Percentiles rank a stretch among this genome's conserved stretches.
Evolutionary conservation across 75 land plant species (phyloP).

Genomic region (Larix kaempferi): DNA sequence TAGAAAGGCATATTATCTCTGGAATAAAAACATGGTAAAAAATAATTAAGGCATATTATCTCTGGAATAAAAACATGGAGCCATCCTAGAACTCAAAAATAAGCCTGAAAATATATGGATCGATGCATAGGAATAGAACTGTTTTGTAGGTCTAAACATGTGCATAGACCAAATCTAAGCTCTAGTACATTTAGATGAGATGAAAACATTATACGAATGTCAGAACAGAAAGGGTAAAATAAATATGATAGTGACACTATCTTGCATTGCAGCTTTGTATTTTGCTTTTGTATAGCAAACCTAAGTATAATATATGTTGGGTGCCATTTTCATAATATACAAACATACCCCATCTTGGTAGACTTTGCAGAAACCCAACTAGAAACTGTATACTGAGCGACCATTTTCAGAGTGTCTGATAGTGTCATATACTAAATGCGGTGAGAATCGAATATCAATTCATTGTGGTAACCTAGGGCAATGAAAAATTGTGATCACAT

Average conservation of each 20-base stretch:
- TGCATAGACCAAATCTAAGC: constrained; percentile 5
- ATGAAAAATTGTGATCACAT: too few species aligned
- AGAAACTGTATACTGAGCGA: not conserved
- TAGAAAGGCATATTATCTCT: too few species aligned
- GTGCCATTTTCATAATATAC: not conserved
- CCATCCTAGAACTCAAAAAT: too few species aligned
- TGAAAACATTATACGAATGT: too few species aligned
- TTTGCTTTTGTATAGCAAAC: not conserved
- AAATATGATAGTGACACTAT: not conserved
- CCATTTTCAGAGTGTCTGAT: not conserved
- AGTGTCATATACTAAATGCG: not conserved
- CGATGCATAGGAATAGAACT: constrained; percentile 11
- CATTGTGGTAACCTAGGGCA: not conserved
- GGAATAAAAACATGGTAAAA: too few species aligned
- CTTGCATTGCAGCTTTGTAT: not conserved
- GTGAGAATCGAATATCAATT: too few species aligned
- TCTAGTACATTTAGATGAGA: not conserved
- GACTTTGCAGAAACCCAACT: not conserved
- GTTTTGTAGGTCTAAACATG: constrained; percentile 9
- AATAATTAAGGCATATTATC: too few species aligned
- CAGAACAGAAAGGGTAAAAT: not conserved
- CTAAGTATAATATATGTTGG: not conserved
- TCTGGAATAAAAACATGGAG: too few species aligned
- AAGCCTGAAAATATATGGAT: not conserved
- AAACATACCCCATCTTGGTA: not conserved